Conservation (phyloP, 495 filamentous ascomycete genomes). For the Xylaria flabelliformis region DNA sequence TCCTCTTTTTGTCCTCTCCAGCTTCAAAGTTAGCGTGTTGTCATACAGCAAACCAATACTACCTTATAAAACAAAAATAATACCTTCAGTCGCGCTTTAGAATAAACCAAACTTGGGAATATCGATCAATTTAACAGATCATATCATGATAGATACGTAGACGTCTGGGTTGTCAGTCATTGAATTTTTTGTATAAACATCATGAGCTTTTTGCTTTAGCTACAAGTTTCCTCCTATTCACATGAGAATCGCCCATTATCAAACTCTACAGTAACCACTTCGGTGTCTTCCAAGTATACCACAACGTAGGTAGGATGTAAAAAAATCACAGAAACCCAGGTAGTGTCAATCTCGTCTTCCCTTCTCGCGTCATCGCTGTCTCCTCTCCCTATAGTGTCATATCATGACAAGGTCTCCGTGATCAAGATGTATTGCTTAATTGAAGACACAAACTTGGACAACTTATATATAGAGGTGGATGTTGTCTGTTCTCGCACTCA, state of each 20-base stretch:
- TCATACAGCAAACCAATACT: too few relatives aligned
- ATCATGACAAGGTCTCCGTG: not conserved
- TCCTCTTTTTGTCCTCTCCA: too few relatives aligned
- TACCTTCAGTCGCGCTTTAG: too few relatives aligned
- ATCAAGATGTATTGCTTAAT: not conserved
- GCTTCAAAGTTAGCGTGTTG: too few relatives aligned
- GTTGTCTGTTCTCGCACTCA: not conserved
- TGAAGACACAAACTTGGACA: not conserved
- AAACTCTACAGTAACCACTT: not conserved
- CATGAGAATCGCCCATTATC: not conserved
- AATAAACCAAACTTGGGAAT: too few relatives aligned
- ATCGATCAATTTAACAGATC: not conserved
- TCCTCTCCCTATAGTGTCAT: not conserved
- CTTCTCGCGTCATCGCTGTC: not conserved
- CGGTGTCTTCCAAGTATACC: not conserved
- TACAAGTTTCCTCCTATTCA: not conserved
- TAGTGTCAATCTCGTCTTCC: not conserved
- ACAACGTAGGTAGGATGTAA: too few relatives aligned
- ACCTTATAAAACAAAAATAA: too few relatives aligned
- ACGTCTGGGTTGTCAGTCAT: not conserved
- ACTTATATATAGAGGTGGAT: not conserved
- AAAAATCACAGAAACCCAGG: not conserved
- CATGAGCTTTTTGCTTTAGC: not conserved
- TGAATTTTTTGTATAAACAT: not conserved
- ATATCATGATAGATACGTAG: not conserved